Percentiles rank a stretch among this genome's conserved stretches.
Conservation (phyloP, 768 basidiomycete genomes). For the Mycena floridula region DNA sequence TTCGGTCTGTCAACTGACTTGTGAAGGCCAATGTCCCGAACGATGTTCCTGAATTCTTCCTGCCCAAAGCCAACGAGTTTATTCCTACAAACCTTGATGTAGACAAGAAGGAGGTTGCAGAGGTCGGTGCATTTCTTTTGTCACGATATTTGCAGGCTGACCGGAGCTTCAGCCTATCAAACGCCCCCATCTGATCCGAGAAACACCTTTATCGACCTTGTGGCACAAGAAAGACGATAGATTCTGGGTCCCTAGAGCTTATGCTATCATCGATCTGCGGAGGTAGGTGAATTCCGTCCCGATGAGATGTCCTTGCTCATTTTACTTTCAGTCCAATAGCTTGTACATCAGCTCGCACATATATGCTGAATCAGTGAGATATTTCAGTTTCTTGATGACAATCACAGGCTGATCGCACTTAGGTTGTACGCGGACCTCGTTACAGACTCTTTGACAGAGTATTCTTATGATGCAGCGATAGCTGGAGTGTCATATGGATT, state of each 20-base stretch:
- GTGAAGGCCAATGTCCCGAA: slow-evolving; percentile 58
- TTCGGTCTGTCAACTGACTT: slow-evolving; percentile 1
- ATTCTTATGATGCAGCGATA: slow-evolving; percentile 86
- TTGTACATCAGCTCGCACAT: slow-evolving; percentile 57
- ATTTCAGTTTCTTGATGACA: slow-evolving; percentile 1
- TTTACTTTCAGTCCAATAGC: slow-evolving; percentile 41
- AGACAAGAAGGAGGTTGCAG: slow-evolving; percentile 59
- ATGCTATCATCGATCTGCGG: slow-evolving; percentile 67
- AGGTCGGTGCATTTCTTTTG: slow-evolving; percentile 40
- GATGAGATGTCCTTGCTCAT: background rate
- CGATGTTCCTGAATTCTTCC: slow-evolving; percentile 58
- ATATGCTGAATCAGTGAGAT: slow-evolving; percentile 68
- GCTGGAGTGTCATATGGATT: slow-evolving; percentile 81
- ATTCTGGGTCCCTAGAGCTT: slow-evolving; percentile 93
- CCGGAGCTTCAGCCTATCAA: slow-evolving; percentile 50
- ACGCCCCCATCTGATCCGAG: slow-evolving; percentile 69
- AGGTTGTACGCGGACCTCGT: slow-evolving; percentile 84
- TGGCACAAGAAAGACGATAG: slow-evolving; percentile 98
- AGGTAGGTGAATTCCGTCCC: slow-evolving; percentile 38
- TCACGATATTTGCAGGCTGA: slow-evolving; percentile 1
- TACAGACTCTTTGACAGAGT: slow-evolving; percentile 84
- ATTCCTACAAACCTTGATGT: slow-evolving; percentile 85
- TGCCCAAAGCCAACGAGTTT: slow-evolving; percentile 87
- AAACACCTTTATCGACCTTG: slow-evolving; percentile 65
- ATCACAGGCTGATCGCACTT: slow-evolving; percentile 1